Base-by-base conservation (phyloP, 2,329 filamentous ascomycete species). In the Aspergillus candidus region DNA sequence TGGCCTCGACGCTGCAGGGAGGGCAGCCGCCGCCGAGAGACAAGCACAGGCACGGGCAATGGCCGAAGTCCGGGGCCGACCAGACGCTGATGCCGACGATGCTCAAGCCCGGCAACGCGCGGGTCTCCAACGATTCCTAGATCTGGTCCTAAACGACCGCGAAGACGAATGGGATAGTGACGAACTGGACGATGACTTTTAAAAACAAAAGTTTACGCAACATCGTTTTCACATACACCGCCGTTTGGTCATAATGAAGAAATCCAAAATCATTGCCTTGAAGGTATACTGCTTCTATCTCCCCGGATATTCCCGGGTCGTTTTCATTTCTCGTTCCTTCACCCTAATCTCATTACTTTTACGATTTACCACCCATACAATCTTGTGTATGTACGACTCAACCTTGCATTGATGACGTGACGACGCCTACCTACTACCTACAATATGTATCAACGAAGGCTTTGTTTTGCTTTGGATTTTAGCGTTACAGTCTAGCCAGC, bases 111-210 rank as follows among this genome's bases (percentile, higher is more conserved):
- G 43, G 18, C 48, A 43, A 46, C 50, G 51, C 37, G 53, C 51
- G 30, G 70, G 72, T 7, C 58, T 80, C 3, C 72, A 75, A 53
- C 62, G 73, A 22, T 79, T 79, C 50, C 52, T 79, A 31, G 67
- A 73, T 34, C 59, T 79, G 44, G 77, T 74, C 5, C 57, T 65
- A 43, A 66, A 73, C 40, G 77, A 80, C 47, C 68, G 73, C 34
- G 77, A 80, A 58, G 77, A 79, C 51, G 77, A 72, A 46, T 80
- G 77, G 77, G 75, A 79, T 49, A 78, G 75, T 49, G 77, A 80
- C 55, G 77, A 79, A 53, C 50, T 79, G 40, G 74, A 76, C 13
- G 72, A 72, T 35, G 59, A 56, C 39, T 63, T 62, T 18, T 62
- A 48, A 44, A 35, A 44, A 12, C 4, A 27, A 27, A 27, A 18